A percentile compares a stretch with the other conserved stretches of the same genome.
Evolutionary conservation across 1,284 basidiomycete species (phyloP).

Genomic region (Termitomyces sp.): DNA sequence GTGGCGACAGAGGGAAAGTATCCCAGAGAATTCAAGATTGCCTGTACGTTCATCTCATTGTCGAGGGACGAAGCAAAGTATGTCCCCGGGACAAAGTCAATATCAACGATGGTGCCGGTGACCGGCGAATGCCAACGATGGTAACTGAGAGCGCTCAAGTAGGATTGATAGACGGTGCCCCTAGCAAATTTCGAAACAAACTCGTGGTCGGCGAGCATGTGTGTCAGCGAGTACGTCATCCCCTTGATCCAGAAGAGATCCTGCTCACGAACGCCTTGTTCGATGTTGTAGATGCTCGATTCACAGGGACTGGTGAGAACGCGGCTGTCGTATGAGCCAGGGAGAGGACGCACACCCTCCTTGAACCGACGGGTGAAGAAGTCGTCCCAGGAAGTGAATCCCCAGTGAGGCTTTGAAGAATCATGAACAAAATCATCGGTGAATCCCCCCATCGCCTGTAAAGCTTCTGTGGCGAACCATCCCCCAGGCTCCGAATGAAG

Average conservation of each 20-base stretch:
- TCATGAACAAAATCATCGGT: constrained; percentile 37
- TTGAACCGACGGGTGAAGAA: constrained; percentile 47
- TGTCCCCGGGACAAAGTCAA: too few species aligned
- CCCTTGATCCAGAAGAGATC: too few species aligned
- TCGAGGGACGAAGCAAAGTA: too few species aligned
- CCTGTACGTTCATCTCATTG: too few species aligned
- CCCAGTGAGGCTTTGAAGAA: constrained; percentile 32
- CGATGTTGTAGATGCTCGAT: constrained; percentile 32
- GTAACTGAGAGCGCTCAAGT: constrained; percentile 43
- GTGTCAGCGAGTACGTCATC: too few species aligned
- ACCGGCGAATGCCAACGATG: constrained; percentile 59
- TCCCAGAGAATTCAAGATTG: too few species aligned
- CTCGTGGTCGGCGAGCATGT: constrained; percentile 15
- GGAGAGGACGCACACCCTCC: constrained; percentile 33
- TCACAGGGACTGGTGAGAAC: constrained; percentile 45
- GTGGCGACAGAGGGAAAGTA: too few species aligned
- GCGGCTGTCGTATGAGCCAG: constrained; percentile 31
- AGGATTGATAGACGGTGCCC: constrained; percentile 52
- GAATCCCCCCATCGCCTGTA: constrained; percentile 24
- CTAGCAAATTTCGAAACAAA: constrained; percentile 34
- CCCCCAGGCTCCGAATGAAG: constrained; percentile 32
- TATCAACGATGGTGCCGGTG: too few species aligned
- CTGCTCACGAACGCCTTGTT: too few species aligned
- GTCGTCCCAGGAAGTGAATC: constrained; percentile 50
- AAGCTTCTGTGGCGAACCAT: constrained; percentile 41